Evolutionary conservation across 192 early-diverging fungal genomes (phyloP).

Genomic region (Backusella liffmaniae): DNA sequence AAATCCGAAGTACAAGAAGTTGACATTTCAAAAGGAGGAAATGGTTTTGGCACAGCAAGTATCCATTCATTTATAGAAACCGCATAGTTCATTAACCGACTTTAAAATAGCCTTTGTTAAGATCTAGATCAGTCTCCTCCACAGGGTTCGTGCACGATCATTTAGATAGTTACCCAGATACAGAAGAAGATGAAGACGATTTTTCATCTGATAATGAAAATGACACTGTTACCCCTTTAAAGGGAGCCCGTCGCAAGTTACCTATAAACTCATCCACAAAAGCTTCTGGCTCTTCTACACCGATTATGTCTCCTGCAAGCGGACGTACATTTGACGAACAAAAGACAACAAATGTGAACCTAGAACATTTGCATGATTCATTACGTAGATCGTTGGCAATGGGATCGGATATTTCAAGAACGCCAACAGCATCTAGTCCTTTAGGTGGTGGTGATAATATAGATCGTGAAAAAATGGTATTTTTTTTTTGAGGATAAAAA

Average conservation of each 20-base stretch:
- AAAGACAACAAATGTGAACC: constrained; percentile 32
- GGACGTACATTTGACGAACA: constrained; percentile 37
- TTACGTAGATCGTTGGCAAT: constrained; percentile 42
- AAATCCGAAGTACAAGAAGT: constrained; percentile 68
- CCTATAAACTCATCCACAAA: neutral
- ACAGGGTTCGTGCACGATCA: neutral
- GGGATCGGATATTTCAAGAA: constrained; percentile 17
- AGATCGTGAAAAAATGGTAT: constrained; percentile 29
- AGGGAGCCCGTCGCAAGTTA: neutral
- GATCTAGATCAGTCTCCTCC: constrained; percentile 31
- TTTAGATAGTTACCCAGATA: constrained; percentile 26
- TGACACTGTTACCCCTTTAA: neutral
- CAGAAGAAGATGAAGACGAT: constrained; percentile 30
- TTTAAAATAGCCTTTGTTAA: constrained; percentile 10
- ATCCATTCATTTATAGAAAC: constrained; percentile 12
- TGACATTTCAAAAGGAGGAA: constrained; percentile 53
- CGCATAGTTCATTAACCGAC: neutral
- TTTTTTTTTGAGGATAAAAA: neutral
- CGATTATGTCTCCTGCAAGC: neutral
- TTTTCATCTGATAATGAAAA: constrained; percentile 17
- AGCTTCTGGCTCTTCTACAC: constrained; percentile 9
- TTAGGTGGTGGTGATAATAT: neutral
- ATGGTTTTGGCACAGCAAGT: constrained; percentile 36
- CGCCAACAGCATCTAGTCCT: constrained; percentile 20
- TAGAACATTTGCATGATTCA: constrained; percentile 61